Conservation (phyloP, 2,329 filamentous ascomycete genomes). For the Penicillium sp. region DNA sequence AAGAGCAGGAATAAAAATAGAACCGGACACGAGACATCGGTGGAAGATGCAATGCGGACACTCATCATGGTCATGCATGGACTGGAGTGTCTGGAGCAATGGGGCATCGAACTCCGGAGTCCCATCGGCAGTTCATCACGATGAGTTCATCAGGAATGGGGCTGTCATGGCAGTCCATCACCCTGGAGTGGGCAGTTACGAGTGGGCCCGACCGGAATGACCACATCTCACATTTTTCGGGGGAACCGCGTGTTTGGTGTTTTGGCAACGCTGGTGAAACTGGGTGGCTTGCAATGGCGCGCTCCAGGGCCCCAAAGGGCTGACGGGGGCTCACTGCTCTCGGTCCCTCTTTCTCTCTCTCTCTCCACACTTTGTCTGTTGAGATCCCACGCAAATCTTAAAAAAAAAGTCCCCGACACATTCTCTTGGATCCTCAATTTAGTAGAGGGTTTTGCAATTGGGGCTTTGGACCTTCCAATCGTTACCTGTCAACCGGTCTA, state of each 20-base stretch:
- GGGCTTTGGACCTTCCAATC: not conserved
- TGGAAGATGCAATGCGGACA: not conserved
- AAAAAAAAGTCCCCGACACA: not conserved
- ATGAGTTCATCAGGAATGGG: constrained; percentile 16
- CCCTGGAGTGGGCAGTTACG: no score
- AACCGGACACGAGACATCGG: not conserved
- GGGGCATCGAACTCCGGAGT: not conserved
- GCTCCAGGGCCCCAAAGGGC: not conserved
- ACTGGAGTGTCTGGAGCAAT: not conserved
- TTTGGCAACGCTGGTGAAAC: constrained; percentile 29
- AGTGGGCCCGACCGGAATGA: not conserved
- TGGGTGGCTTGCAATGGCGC: constrained; percentile 7
- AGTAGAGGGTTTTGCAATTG: not conserved
- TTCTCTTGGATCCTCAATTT: not conserved
- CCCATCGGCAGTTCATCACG: not conserved
- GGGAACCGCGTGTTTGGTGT: not conserved
- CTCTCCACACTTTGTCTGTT: not conserved
- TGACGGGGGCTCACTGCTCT: not conserved
- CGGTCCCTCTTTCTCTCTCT: not conserved
- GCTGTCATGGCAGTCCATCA: constrained; percentile 5
- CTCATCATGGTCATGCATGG: not conserved
- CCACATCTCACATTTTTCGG: constrained; percentile 31
- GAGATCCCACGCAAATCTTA: not conserved
- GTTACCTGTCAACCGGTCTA: not conserved
- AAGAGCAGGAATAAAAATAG: not conserved